Conservation (phyloP, 352 stramenopile species). For the Pythium angustatum region DNA sequence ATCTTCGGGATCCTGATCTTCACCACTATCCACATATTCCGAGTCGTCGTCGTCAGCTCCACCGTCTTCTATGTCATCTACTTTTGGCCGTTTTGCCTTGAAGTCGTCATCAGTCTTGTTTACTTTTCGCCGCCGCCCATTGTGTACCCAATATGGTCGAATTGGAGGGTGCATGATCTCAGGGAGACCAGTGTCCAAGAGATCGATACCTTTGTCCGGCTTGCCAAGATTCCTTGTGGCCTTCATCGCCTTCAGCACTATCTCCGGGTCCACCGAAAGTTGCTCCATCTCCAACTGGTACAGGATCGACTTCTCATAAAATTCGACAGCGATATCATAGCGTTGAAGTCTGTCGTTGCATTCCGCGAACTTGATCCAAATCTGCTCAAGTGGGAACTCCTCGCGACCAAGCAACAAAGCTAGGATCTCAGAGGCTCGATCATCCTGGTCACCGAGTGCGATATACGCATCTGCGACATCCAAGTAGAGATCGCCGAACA, state of each 20-base stretch:
- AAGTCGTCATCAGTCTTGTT: constrained; percentile 22
- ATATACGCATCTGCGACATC: constrained; percentile 86
- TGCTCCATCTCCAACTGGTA: constrained; percentile 53
- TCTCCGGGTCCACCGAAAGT: constrained; percentile 53
- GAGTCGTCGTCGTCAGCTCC: constrained; percentile 33
- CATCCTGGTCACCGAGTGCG: constrained; percentile 64
- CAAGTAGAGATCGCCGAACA: constrained; percentile 83
- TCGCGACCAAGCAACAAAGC: constrained; percentile 59
- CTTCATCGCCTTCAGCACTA: constrained; percentile 73
- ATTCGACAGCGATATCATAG: constrained; percentile 73
- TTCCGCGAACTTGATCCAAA: constrained; percentile 79
- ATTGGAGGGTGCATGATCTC: constrained; percentile 75
- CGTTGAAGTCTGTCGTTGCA: constrained; percentile 68
- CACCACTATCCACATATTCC: constrained; percentile 36
- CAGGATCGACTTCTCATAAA: constrained; percentile 71
- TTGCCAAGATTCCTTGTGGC: constrained; percentile 53
- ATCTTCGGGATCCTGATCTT: constrained; percentile 30
- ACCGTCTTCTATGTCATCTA: constrained; percentile 17
- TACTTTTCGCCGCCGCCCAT: constrained; percentile 28
- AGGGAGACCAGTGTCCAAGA: constrained; percentile 59
- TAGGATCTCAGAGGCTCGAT: constrained; percentile 67
- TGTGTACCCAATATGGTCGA: constrained; percentile 81
- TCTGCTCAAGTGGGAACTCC: constrained; percentile 77
- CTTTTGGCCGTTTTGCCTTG: constrained; percentile 24
- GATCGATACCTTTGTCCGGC: constrained; percentile 51